Evolutionary conservation across 1,284 basidiomycete species (phyloP).

Genomic region (Xerocomus amazonicus): DNA sequence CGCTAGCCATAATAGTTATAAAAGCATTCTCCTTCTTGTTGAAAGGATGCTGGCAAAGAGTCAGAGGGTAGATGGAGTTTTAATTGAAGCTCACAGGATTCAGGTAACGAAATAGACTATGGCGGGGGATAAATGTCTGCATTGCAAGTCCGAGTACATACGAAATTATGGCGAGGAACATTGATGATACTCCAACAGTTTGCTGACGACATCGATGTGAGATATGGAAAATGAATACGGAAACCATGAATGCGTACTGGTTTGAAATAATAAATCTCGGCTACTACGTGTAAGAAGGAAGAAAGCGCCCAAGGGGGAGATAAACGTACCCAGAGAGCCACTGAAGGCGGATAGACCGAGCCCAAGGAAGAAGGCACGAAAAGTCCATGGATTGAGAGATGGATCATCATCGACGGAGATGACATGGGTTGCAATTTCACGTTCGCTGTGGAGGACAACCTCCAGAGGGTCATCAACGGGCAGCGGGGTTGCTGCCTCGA

Average conservation of each 20-base stretch:
- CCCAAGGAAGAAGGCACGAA: constrained; percentile 58
- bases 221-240: background rate
- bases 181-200: constrained; percentile 46
- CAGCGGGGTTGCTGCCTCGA: constrained; percentile 30
- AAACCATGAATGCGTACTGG: constrained; percentile 28
- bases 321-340: constrained; percentile 40
- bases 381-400: constrained; percentile 53
- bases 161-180: constrained; percentile 49
- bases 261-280: constrained; percentile 64
- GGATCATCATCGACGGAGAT: constrained; percentile 56
- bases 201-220: constrained; percentile 28
- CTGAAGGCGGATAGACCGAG: constrained; percentile 60
- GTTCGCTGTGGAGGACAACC: constrained; percentile 39
- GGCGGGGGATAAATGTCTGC: constrained; percentile 45
- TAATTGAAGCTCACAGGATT: constrained; percentile 44
- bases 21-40: constrained; percentile 56
- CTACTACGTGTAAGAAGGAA: constrained; percentile 9
- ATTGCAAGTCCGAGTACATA: constrained; percentile 40
- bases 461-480: constrained; percentile 19
- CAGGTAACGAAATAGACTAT: constrained; percentile 47
- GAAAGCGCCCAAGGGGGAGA: background rate
- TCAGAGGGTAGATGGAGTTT: constrained; percentile 16
- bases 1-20: constrained; percentile 66
- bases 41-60: constrained; percentile 35
- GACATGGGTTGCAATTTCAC: constrained; percentile 50